Evolutionary conservation across 805 yeast genomes (phyloP).

Genomic region (Candida odintsovae): DNA sequence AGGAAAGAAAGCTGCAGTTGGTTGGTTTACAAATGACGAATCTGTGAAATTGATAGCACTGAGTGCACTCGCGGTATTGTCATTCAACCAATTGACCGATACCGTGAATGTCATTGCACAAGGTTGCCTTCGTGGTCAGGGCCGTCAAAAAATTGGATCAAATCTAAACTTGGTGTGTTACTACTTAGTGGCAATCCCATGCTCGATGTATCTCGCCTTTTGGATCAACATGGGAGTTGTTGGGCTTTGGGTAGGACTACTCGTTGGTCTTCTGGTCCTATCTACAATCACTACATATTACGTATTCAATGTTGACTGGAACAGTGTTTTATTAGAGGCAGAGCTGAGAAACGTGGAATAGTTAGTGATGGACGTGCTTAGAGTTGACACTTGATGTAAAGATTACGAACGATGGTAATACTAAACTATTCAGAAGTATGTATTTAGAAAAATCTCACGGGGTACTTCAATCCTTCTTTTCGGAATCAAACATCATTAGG

Average conservation of each 20-base stretch:
- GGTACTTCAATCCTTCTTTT: constrained; percentile 1
- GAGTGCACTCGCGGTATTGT: constrained; percentile 44
- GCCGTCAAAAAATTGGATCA: constrained; percentile 64
- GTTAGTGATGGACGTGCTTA: no score
- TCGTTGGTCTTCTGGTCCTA: constrained; percentile 42
- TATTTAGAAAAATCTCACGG: background rate
- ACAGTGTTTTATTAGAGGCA: constrained; percentile 32
- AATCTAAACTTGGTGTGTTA: constrained; percentile 53
- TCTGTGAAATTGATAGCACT: constrained; percentile 41
- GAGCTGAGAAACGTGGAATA: constrained; percentile 10
- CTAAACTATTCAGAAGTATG: no score
- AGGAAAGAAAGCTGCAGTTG: constrained; percentile 28
- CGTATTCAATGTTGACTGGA: constrained; percentile 41
- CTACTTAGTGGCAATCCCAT: constrained; percentile 59
- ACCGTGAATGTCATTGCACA: constrained; percentile 58
- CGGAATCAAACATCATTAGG: constrained; percentile 30
- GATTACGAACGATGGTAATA: no score
- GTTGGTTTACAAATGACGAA: constrained; percentile 47
- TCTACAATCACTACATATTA: constrained; percentile 36
- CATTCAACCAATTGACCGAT: constrained; percentile 59
- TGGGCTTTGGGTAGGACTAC: constrained; percentile 71
- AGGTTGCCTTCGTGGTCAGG: constrained; percentile 73
- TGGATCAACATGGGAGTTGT: constrained; percentile 32
- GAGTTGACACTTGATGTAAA: no score
- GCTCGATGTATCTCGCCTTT: constrained; percentile 55